Conservation (phyloP, 2,329 filamentous ascomycete species). For the Chaetomium sp. region DNA sequence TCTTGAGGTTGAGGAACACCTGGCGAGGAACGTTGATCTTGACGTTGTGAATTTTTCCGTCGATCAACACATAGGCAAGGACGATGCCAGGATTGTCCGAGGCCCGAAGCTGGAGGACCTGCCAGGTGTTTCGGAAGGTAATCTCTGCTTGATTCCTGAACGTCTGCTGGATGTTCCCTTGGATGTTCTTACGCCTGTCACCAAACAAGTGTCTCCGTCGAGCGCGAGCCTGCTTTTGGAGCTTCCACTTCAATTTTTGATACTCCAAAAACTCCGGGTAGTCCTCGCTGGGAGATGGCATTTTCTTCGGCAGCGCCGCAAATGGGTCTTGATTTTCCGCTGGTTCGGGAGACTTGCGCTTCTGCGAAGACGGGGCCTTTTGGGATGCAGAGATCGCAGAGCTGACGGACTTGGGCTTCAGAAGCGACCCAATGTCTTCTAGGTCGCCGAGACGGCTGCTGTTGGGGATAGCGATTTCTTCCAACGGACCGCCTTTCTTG, state of each 20-base stretch:
- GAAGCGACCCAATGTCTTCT: constrained; percentile 70
- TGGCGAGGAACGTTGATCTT: constrained; percentile 86
- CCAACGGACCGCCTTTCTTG: constrained; percentile 57
- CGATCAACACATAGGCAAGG: constrained; percentile 83
- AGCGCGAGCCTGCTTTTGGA: constrained; percentile 83
- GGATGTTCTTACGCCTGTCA: constrained; percentile 63
- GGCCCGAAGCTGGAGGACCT: constrained; percentile 78
- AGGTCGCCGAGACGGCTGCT: constrained; percentile 55
- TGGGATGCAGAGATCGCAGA: constrained; percentile 51
- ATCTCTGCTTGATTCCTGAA: constrained; percentile 91
- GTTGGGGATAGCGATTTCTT: constrained; percentile 48
- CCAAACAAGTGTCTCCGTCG: constrained; percentile 88
- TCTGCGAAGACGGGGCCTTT: constrained; percentile 48
- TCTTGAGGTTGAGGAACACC: constrained; percentile 87
- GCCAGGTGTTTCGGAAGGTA: constrained; percentile 90
- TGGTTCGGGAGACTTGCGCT: constrained; percentile 67
- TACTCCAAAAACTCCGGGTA: constrained; percentile 86
- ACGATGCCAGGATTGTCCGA: constrained; percentile 84
- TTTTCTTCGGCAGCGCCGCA: constrained; percentile 69
- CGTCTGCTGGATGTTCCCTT: constrained; percentile 58
- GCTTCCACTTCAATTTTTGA: constrained; percentile 98
- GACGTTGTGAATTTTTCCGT: constrained; percentile 80
- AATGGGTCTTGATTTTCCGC: constrained; percentile 67
- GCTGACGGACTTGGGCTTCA: constrained; percentile 57
- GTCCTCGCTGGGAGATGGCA: constrained; percentile 79